A percentile compares a stretch with the other conserved stretches of the same genome.
phyloP scores from a whole-genome alignment of 2,329 filamentous ascomycete genomes.

The Alternaria metachromatica region DNA sequence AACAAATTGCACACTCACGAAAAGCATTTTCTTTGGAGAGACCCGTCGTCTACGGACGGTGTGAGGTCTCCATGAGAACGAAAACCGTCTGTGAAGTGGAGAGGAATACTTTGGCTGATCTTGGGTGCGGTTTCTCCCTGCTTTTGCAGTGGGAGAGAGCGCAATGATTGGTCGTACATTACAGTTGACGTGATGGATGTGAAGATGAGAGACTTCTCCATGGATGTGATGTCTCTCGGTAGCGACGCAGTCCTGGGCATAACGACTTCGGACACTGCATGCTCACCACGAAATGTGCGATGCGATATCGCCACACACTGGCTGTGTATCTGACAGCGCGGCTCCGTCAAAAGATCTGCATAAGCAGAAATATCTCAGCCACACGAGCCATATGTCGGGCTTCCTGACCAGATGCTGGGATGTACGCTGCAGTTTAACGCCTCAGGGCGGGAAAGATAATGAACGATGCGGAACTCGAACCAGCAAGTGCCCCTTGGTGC shows the following conservation, averaged over 20 bases:
- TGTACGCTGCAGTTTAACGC: background rate
- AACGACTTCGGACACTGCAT: background rate
- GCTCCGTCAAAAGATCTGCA: background rate
- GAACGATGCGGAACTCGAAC: background rate
- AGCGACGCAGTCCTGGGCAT: background rate
- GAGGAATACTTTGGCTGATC: constrained; percentile 58
- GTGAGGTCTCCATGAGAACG: constrained; percentile 61
- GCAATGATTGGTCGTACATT: constrained; percentile 66
- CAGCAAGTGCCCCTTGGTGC: background rate
- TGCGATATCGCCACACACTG: background rate
- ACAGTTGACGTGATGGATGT: background rate
- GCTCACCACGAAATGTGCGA: background rate
- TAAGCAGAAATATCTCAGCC: background rate
- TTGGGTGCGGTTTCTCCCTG: constrained; percentile 64
- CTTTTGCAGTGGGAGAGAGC: constrained; percentile 60
- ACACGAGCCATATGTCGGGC: background rate
- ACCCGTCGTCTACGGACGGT: constrained; percentile 46
- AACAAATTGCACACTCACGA: constrained; percentile 61
- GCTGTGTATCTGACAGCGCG: background rate
- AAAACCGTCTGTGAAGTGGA: constrained; percentile 66
- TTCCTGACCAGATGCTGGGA: background rate
- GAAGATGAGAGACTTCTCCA: background rate
- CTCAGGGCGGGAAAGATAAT: background rate
- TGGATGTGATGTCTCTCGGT: background rate
- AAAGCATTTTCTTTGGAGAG: constrained; percentile 65